Evolutionary conservation across 371 early-diverging fungal genomes (phyloP).

Genomic region (Nematocida sp.): DNA sequence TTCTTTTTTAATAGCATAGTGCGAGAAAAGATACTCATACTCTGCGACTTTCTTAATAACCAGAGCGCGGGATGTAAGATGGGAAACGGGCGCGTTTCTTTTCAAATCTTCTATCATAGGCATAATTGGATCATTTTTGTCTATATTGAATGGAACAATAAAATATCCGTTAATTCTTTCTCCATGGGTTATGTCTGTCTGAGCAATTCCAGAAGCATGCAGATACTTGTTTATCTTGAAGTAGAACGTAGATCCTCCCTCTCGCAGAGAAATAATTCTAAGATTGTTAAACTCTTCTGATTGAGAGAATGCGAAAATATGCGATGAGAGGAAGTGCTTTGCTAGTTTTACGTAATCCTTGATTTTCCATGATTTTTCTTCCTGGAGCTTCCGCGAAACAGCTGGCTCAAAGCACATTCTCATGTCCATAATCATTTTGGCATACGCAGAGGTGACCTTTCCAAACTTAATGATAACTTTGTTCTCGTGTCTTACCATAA

Average conservation of each 20-base stretch:
- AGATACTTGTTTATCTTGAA: conserved; percentile 45
- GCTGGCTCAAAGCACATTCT: conserved; percentile 46
- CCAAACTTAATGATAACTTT: conserved; percentile 49
- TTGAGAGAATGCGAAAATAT: conserved; percentile 48
- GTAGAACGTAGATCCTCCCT: conserved; percentile 39
- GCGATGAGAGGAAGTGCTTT: conserved; percentile 46
- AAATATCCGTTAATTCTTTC: conserved; percentile 46
- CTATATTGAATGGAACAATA: conserved; percentile 38
- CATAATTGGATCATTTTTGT: conserved; percentile 36
- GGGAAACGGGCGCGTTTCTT: not conserved
- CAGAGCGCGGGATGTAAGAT: conserved; percentile 34
- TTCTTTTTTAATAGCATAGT: conserved; percentile 47
- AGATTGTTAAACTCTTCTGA: conserved; percentile 51
- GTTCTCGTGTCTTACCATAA: conserved; percentile 36
- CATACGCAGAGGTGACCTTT: conserved; percentile 41
- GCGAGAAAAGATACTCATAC: conserved; percentile 31
- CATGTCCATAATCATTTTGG: conserved; percentile 39
- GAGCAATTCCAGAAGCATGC: not conserved
- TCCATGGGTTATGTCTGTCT: not conserved
- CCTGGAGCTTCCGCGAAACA: conserved; percentile 34
- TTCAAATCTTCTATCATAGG: conserved; percentile 35
- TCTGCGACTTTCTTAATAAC: conserved; percentile 31
- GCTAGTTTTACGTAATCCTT: conserved; percentile 48
- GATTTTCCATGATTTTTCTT: conserved; percentile 39
- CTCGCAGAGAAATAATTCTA: conserved; percentile 21